These are phyloP conservation scores for Coemansia sp. DNA, from an alignment of 192 early-diverging fungal genomes.

Conservation along the genomic window DNA sequence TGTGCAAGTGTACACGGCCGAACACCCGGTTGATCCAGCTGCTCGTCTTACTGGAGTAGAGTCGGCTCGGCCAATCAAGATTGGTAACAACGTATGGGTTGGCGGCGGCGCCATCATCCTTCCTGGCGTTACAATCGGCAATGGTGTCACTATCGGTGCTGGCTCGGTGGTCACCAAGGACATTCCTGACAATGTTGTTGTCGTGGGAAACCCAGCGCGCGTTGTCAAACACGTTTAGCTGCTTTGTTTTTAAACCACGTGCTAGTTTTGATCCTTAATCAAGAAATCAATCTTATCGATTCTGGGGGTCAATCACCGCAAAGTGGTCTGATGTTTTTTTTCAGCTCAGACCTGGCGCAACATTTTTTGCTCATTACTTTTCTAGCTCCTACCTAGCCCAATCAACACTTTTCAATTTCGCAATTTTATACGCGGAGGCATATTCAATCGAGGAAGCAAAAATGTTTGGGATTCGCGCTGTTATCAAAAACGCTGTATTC, in stretches of 20 bases:
- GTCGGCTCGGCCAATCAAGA: conserved; percentile 47
- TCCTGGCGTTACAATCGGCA: conserved; percentile 87
- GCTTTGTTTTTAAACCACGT: background rate
- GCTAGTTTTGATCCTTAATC: background rate
- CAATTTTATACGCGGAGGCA: background rate
- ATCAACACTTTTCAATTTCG: conserved; percentile 13
- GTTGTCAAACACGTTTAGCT: conserved; percentile 61
- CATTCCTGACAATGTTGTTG: conserved; percentile 72
- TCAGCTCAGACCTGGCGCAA: conserved; percentile 4
- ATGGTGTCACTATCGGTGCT: conserved; percentile 70
- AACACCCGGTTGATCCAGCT: conserved; percentile 68
- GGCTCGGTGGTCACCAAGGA: conserved; percentile 88
- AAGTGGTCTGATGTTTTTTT: conserved; percentile 19
- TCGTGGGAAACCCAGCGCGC: conserved; percentile 86
- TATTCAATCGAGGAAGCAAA: conserved; percentile 1
- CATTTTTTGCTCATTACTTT: conserved; percentile 3
- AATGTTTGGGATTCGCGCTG: conserved; percentile 54
- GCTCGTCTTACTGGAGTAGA: conserved; percentile 19
- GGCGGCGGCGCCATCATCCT: conserved; percentile 77
- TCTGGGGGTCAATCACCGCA: conserved; percentile 1
- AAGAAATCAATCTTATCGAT: background rate
- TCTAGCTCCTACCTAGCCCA: conserved; percentile 4
- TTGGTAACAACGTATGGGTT: conserved; percentile 90
- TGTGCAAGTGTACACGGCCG: conserved; percentile 72
- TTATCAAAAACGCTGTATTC: conserved; percentile 37